Conservation (phyloP, 371 early-diverging fungal species). For the Lichtheimia corymbifera region DNA sequence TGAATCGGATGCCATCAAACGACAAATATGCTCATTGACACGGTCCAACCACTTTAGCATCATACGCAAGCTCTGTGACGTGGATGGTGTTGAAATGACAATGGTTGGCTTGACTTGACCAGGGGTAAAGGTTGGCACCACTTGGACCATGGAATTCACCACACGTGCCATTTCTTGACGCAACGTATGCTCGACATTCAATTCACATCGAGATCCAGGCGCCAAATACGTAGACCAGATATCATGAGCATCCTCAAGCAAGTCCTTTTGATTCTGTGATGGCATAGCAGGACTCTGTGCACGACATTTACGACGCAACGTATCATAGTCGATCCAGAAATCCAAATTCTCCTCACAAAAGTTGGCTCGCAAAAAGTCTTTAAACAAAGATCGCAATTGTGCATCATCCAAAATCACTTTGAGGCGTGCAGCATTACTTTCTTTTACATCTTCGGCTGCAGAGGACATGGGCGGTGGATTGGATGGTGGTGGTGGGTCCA, state of each 20-base stretch:
- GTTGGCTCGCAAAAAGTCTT: constrained; percentile 64
- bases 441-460: constrained; percentile 15
- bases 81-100: constrained; percentile 40
- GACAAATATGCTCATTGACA: constrained; percentile 72
- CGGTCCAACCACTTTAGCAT: constrained; percentile 62
- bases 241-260: constrained; percentile 62
- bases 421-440: constrained; percentile 32
- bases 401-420: constrained; percentile 62
- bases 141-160: constrained; percentile 45
- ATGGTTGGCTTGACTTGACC: constrained; percentile 40
- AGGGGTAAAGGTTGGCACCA: constrained; percentile 38
- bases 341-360: constrained; percentile 76
- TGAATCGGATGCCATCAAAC: constrained; percentile 77
- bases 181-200: constrained; percentile 59
- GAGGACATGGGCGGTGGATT: background rate
- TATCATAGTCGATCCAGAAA: constrained; percentile 64
- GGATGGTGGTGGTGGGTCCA: constrained; percentile 1
- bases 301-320: constrained; percentile 38
- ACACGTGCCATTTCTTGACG: constrained; percentile 50
- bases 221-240: constrained; percentile 67
- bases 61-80: constrained; percentile 40
- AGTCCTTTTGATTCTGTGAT: constrained; percentile 32
- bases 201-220: constrained; percentile 53
- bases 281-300: constrained; percentile 39
- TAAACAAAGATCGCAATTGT: constrained; percentile 62